phyloP scores from a whole-genome alignment of 1,284 basidiomycete species.

The Malassezia globosa region DNA sequence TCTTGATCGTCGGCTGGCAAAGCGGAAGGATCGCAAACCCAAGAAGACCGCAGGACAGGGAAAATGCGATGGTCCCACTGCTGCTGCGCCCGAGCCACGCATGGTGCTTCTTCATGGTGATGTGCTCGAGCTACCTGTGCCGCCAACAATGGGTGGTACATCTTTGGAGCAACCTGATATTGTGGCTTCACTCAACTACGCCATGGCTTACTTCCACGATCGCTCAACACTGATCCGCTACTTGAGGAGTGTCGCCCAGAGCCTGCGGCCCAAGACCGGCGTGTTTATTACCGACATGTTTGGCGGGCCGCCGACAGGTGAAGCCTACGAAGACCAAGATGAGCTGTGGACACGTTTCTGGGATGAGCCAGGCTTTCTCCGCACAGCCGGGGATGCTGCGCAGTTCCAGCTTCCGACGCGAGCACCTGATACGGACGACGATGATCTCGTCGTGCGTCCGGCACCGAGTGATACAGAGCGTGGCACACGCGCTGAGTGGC shows the following conservation, averaged over 20 bases:
- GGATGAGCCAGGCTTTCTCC: conserved; percentile 20
- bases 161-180: conserved; percentile 24
- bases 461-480: conserved; percentile 8
- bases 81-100: conserved; percentile 1
- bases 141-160: neutral
- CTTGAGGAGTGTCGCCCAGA: conserved; percentile 17
- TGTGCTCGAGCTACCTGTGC: conserved; percentile 27
- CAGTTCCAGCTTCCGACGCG: conserved; percentile 4
- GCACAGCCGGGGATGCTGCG: conserved; percentile 1
- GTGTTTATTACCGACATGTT: conserved; percentile 36
- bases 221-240: conserved; percentile 26
- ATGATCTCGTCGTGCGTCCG: conserved; percentile 15
- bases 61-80: no score
- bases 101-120: conserved; percentile 31
- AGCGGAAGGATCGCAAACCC: conserved; percentile 13
- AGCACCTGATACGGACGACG: neutral
- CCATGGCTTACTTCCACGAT: conserved; percentile 36
- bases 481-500: conserved; percentile 29
- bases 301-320: conserved; percentile 27
- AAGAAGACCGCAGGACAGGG: no score
- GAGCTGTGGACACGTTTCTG: conserved; percentile 18
- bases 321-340: conserved; percentile 21
- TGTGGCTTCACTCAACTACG: conserved; percentile 35
- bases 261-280: conserved; percentile 27
- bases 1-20: conserved; percentile 26